phyloP scores from a whole-genome alignment of 192 early-diverging fungal genomes.

The Podila epigama region DNA sequence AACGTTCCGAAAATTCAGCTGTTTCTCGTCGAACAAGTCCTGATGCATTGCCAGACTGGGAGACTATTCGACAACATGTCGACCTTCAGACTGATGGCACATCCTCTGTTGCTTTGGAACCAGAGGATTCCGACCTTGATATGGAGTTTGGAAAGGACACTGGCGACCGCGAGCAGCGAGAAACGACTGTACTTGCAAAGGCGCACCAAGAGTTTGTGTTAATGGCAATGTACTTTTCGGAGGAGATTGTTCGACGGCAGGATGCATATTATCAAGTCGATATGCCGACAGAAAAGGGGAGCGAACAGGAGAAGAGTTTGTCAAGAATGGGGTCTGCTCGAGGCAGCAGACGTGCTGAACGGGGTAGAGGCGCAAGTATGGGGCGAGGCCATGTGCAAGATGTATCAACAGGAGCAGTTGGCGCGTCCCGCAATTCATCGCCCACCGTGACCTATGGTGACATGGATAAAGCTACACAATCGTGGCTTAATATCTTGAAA shows the following conservation, averaged over 20 bases:
- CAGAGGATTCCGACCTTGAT: not conserved
- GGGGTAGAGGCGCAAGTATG: too few species aligned
- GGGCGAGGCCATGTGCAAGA: not conserved
- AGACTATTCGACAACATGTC: not conserved
- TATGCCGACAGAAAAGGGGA: not conserved
- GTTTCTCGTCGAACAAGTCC: too few species aligned
- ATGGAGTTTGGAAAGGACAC: not conserved
- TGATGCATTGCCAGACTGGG: not conserved
- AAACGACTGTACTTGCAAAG: slow-evolving; percentile 5
- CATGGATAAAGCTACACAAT: slow-evolving; percentile 11
- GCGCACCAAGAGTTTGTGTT: slow-evolving; percentile 32
- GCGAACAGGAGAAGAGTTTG: not conserved
- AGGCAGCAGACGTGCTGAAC: too few species aligned
- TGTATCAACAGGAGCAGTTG: not conserved
- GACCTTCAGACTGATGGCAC: not conserved
- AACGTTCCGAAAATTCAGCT: too few species aligned
- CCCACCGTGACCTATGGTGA: not conserved
- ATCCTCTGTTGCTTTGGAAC: too few species aligned
- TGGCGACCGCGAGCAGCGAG: not conserved
- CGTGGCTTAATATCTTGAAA: slow-evolving; percentile 18
- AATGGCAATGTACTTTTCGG: slow-evolving; percentile 39
- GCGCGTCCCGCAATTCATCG: not conserved
- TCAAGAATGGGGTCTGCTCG: too few species aligned
- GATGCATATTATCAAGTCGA: slow-evolving; percentile 4
- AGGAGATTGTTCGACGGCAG: slow-evolving; percentile 16